Base-by-base conservation (phyloP, 495 filamentous ascomycete genomes). In the Tuber aestivum region DNA sequence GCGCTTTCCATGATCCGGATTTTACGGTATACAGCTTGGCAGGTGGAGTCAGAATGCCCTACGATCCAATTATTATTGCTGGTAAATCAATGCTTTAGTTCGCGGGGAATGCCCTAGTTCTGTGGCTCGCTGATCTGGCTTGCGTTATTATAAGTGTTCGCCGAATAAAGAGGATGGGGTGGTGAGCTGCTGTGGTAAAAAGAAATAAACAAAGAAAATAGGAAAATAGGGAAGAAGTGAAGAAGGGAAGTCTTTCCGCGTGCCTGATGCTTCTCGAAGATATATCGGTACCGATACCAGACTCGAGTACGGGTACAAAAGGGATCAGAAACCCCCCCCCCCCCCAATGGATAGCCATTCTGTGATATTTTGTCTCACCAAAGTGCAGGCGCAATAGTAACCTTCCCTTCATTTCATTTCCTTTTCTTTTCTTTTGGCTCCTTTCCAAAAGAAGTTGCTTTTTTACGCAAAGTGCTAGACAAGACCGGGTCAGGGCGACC, bases 81-180 rank as follows among this genome's bases (percentile, higher is more conserved):
- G n/a, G n/a, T n/a, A 35, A 65, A 35, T 14, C 27, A 18, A 65
- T 35, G 56, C 56, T 65, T 35, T 65, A 18, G 56, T 9, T 14
- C 27, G 14, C 56, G 56, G 56, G 56, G 56, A 35, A 35, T 65
- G 56, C 32, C 27, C 56, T 65, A 12, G 27, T 35, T 65, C 56
- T 65, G 12, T 35, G 27, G 27, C 27, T 65, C 27, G 56, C 56
- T 65, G 56, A 35, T 65, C 56, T 18, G 14, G 56, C 56, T 65
- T 65, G 27, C 56, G 27, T 65, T 65, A 65, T 65, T 65, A 65
- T 65, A 65, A 61, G 5, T 35, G 56, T 35, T 65, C 56, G 56
- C 56, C 56, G 56, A 65, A 65, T 35, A 65, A 1, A 32, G 56
- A 65, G 56, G 20, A 65, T 18, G 27, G 56, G 56, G 8, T 32